Base-by-base conservation (phyloP, 2,329 filamentous ascomycete genomes). In the Ascochyta clinopodiicola region DNA sequence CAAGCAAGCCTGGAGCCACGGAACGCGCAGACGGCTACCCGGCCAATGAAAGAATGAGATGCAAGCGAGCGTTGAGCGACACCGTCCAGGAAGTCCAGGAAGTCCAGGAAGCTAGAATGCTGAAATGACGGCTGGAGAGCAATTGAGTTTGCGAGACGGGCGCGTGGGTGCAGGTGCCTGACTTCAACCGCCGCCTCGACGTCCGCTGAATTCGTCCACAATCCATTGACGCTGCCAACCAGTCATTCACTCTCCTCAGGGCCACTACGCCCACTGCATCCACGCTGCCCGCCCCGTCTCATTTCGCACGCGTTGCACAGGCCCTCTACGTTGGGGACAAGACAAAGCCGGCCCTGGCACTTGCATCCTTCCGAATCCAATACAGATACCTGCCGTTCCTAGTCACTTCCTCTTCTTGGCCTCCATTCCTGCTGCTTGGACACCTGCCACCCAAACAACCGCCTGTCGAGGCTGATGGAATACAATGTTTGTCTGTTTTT, bases 251-350 rank as follows among this genome's bases (percentile, higher is more conserved):
- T 29, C 27, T 29, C 27, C 22, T 51, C 50, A 21, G 15, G 46
- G 46, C 31, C 32, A 32, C 25, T 31, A 32, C 25, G 45, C 24
- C 31, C 52, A 46, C 44, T 35, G 27, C 39, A 38, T 37, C 31
- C 34, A 45, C 45, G 35, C 51, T 17, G 17, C 17, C 17, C 21
- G 45, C 29, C 38, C 44, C 48, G 38, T 59, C 60, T 62, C 60
- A 59, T 62, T 57, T 60, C 45, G 39, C 60, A 54, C 45, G 46
- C 51, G 44, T 59, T 54, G 59, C 61, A 62, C 61, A 57, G 53
- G 40, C 59, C 56, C 32, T 50, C 29, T 32, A 17, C 22, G 22
- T 24, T 24, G 22, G 12, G 8, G 15, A 21, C 10, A 15, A 5
- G 36, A 51, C 47, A 40, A 48, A 45, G 40, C 46, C 29, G 29